phyloP scores from a whole-genome alignment of 768 basidiomycete genomes.

The Rhodotorula sphaerocarpa region DNA sequence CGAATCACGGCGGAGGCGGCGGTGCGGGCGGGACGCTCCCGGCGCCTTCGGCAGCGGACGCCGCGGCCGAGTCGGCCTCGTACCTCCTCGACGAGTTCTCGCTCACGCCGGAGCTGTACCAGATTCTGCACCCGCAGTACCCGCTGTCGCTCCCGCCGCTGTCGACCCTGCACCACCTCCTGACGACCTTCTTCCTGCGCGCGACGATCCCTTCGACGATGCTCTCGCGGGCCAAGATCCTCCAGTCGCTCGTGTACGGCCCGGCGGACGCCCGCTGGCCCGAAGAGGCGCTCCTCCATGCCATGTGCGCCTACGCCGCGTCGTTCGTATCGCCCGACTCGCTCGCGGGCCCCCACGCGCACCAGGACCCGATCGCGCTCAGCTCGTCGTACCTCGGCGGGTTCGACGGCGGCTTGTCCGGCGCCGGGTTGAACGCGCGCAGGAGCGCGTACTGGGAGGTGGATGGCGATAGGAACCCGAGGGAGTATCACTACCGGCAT shows the following conservation, averaged over 20 bases:
- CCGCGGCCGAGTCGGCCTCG: background rate
- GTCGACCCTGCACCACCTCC: constrained; percentile 16
- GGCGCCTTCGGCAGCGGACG: background rate
- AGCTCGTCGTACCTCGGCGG: background rate
- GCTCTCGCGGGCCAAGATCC: constrained; percentile 5
- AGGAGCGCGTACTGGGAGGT: background rate
- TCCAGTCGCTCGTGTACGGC: background rate
- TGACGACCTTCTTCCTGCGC: constrained; percentile 27
- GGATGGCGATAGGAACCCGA: background rate
- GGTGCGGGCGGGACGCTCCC: too few relatives aligned
- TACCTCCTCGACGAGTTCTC: constrained; percentile 8
- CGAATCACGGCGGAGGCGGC: too few relatives aligned
- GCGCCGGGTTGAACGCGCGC: background rate
- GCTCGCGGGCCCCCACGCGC: background rate
- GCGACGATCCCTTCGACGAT: constrained; percentile 15
- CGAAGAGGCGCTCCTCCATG: constrained; percentile 25
- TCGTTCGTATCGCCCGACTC: constrained; percentile 17
- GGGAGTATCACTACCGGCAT: constrained; percentile 22
- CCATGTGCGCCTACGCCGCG: constrained; percentile 26
- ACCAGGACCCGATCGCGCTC: background rate
- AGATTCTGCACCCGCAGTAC: constrained; percentile 25
- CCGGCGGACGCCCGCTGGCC: constrained; percentile 21
- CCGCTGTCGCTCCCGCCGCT: constrained; percentile 21
- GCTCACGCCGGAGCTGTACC: constrained; percentile 18
- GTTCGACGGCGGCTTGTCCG: background rate